Evolutionary conservation across 164 flowering plant genomes (phyloP), one percentile per base, ranked within the genome.

Genomic region (Nymphaea thermarum): DNA sequence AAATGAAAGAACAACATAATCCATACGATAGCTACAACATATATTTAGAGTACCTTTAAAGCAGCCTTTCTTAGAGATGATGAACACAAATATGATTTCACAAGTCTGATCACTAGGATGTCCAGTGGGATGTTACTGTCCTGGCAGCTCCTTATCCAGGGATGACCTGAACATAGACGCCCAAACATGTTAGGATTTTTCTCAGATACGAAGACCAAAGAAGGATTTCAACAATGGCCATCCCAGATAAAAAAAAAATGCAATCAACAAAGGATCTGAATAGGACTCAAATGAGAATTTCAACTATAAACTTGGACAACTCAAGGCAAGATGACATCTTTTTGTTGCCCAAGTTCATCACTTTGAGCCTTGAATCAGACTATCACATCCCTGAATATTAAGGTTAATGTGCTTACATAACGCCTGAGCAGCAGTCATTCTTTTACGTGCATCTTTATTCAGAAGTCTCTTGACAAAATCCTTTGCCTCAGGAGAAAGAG

Each of bases 351-450:
- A 43, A 67, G 36, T 43, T 18, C 17, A 66, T 14, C 42, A 63
- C 69, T 25, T 12, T 47, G 7, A 12, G 12, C 55, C 55, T 47
- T 47, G 55, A 12, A 6, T 2, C 12, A 12, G 11, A 47, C 7
- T 12, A 47, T 47, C 55, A 6, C 7, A 47, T 47, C 55, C 7
- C 55, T 47, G 55, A 47, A 47, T 25, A 47, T 47, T 47, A 47
- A 12, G 11, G 5, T 7, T 3, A 43, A 65, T 41, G 66, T 65
- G 86, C 92, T 84, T 83, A 94, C 99, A 66, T 6, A 94, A 82
- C 66, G 99, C 99, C 78, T 94, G 99, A 36, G 96, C 82, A 79
- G 99, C 99, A 66, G 97, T 94, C 70, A 91, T 74, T 77, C 99
- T 86, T 72, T 87, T 94, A 3, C 97, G 89, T 63, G 82, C 83